These are phyloP conservation scores for Podila epigama DNA, from an alignment of 192 early-diverging fungal genomes.

Conservation along the genomic window DNA sequence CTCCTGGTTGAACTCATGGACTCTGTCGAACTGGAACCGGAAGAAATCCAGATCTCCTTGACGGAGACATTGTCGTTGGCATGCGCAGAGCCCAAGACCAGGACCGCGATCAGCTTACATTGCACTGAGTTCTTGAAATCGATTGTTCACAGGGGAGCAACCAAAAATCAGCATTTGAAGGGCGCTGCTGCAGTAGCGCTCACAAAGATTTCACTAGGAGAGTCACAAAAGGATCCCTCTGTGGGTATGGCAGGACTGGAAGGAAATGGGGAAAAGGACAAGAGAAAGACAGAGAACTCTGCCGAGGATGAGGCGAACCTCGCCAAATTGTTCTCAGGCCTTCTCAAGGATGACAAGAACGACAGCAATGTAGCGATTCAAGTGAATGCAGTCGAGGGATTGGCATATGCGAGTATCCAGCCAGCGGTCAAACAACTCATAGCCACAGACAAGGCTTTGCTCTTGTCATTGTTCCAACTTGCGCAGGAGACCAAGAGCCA, in stretches of 20 bases:
- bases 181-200: slow-evolving; percentile 64
- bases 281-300: slow-evolving; percentile 12
- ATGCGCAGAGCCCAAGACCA: slow-evolving; percentile 65
- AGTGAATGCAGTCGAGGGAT: slow-evolving; percentile 74
- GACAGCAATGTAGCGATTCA: slow-evolving; percentile 41
- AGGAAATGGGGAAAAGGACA: slow-evolving; percentile 24
- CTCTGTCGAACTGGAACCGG: slow-evolving; percentile 76
- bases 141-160: slow-evolving; percentile 29
- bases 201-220: slow-evolving; percentile 66
- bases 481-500: slow-evolving; percentile 54
- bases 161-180: slow-evolving; percentile 57
- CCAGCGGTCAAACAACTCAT: slow-evolving; percentile 75
- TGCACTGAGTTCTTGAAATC: slow-evolving; percentile 61
- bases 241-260: slow-evolving; percentile 19
- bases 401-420: slow-evolving; percentile 82
- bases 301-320: slow-evolving; percentile 48
- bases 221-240: slow-evolving; percentile 35
- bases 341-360: slow-evolving; percentile 55
- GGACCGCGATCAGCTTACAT: slow-evolving; percentile 62
- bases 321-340: slow-evolving; percentile 60
- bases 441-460: slow-evolving; percentile 59
- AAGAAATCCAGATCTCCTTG: slow-evolving; percentile 70
- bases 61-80: slow-evolving; percentile 64
- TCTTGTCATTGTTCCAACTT: slow-evolving; percentile 64
- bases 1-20: slow-evolving; percentile 82